phyloP scores from a whole-genome alignment of 768 basidiomycete species.

The Amanita exitialis region DNA sequence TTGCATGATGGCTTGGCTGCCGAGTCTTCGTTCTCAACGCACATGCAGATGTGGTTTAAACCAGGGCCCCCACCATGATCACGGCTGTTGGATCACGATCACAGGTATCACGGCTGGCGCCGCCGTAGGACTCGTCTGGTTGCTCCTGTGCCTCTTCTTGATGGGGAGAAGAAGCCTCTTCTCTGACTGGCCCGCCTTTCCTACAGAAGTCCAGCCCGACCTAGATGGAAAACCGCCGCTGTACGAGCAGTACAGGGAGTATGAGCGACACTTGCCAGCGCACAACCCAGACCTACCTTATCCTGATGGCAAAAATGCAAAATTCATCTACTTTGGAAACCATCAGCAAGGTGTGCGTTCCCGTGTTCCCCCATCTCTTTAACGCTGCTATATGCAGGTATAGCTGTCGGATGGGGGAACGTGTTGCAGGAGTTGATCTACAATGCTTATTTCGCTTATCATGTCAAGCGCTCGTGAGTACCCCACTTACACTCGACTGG shows the following conservation, averaged over 20 bases:
- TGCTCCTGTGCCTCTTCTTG: too few species aligned
- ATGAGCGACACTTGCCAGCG: slow-evolving; percentile 36
- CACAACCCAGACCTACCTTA: slow-evolving; percentile 35
- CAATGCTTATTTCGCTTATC: slow-evolving; percentile 6
- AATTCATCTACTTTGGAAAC: slow-evolving; percentile 6
- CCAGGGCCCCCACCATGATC: too few species aligned
- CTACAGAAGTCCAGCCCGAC: not conserved
- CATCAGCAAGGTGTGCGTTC: not conserved
- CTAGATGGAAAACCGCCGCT: slow-evolving; percentile 2
- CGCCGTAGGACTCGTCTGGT: too few species aligned
- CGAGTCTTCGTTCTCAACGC: not conserved
- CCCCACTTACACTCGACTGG: not conserved
- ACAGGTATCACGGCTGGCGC: too few species aligned
- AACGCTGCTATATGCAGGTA: not conserved
- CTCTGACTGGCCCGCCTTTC: not conserved
- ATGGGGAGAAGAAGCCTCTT: too few species aligned
- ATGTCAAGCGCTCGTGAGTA: slow-evolving; percentile 4
- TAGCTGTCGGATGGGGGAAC: slow-evolving; percentile 4
- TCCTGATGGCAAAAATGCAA: slow-evolving; percentile 30
- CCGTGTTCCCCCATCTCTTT: not conserved
- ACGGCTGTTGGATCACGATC: too few species aligned
- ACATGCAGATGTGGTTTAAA: too few species aligned
- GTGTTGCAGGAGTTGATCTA: slow-evolving; percentile 6
- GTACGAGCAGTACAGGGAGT: too few species aligned
- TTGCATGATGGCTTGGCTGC: not conserved